These are phyloP conservation scores for Rhodotorula sp. DNA, from an alignment of 1,284 basidiomycete species.

Conservation along the genomic window DNA sequence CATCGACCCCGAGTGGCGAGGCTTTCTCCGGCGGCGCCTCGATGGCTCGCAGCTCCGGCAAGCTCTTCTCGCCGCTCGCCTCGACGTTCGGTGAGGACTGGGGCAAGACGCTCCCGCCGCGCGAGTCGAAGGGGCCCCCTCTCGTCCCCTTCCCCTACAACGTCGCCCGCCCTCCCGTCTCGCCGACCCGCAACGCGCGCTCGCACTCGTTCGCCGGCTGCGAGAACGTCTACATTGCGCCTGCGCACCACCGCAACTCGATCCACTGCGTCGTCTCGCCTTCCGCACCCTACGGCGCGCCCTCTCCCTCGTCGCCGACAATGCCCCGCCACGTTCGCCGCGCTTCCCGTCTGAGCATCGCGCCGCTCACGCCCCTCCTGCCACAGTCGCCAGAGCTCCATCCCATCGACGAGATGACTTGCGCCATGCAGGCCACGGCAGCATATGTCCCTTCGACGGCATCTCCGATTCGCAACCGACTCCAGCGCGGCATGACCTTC, in stretches of 20 bases:
- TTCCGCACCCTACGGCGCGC: background rate
- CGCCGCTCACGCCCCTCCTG: constrained; percentile 21
- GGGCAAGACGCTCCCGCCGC: constrained; percentile 26
- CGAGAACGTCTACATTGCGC: constrained; percentile 8
- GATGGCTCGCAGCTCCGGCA: constrained; percentile 16
- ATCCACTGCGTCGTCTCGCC: background rate
- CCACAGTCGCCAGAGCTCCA: background rate
- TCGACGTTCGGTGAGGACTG: constrained; percentile 24
- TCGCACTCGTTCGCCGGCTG: constrained; percentile 25
- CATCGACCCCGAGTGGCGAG: constrained; percentile 3
- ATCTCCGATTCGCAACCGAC: constrained; percentile 2
- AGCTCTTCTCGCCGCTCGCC: constrained; percentile 16
- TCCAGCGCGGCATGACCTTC: constrained; percentile 26
- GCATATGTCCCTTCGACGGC: background rate
- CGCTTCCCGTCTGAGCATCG: constrained; percentile 6
- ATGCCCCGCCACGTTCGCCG: background rate
- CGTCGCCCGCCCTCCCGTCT: constrained; percentile 15
- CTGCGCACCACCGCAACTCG: constrained; percentile 13
- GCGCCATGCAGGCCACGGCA: background rate
- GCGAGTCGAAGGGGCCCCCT: background rate
- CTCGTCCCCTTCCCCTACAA: constrained; percentile 26
- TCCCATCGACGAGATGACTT: background rate
- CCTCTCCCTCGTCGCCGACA: background rate
- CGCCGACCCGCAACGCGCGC: constrained; percentile 24
- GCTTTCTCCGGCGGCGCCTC: background rate